These are phyloP conservation scores for Monilinia fructicola DNA, from an alignment of 2,329 filamentous ascomycete species.

Conservation along the genomic window DNA sequence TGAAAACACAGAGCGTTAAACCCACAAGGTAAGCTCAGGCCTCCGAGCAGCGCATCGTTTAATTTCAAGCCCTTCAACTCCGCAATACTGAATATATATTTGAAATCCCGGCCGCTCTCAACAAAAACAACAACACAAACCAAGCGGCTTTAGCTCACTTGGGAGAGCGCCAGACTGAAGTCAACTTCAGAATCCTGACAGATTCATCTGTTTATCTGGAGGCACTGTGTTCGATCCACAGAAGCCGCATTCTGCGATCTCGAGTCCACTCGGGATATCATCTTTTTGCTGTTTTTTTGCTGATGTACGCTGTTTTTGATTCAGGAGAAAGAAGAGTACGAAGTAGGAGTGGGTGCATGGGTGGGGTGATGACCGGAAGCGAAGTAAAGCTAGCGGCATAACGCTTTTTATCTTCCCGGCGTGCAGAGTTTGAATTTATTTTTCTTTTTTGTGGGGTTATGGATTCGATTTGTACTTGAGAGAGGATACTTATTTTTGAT, in stretches of 20 bases:
- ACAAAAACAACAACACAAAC: conserved; percentile 8
- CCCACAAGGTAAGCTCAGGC: background rate
- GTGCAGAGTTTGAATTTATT: background rate
- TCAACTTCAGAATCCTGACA: conserved; percentile 2
- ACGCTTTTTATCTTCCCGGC: background rate
- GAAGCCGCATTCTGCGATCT: conserved; percentile 23
- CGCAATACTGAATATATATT: background rate
- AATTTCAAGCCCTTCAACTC: background rate
- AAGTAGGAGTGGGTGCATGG: background rate
- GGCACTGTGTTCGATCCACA: conserved; percentile 24
- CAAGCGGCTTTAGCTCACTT: conserved; percentile 25
- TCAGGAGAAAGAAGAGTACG: too few species aligned
- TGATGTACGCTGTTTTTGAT: background rate
- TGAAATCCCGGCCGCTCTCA: rapidly evolving
- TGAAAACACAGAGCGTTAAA: background rate
- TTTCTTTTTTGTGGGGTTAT: background rate
- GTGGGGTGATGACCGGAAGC: background rate
- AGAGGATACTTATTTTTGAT: background rate
- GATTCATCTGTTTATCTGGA: conserved; percentile 22
- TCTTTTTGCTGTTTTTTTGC: background rate
- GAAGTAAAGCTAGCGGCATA: conserved; percentile 3
- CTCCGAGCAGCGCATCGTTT: background rate
- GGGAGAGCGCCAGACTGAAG: conserved; percentile 25
- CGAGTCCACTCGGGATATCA: background rate
- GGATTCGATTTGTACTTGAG: background rate